Evolutionary conservation across 2,329 filamentous ascomycete genomes (phyloP).

Genomic region (Hypoxylon sp.): DNA sequence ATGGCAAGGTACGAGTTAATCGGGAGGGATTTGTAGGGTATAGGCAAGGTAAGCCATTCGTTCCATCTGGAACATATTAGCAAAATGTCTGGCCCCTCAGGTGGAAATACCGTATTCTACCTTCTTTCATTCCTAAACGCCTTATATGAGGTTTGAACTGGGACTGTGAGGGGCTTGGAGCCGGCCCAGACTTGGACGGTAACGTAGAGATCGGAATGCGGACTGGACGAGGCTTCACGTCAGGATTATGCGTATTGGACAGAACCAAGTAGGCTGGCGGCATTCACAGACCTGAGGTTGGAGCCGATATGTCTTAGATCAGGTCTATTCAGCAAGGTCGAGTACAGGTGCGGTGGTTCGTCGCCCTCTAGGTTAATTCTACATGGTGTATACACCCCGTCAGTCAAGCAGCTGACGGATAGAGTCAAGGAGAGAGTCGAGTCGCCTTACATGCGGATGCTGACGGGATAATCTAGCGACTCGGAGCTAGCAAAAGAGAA

Average conservation of each 20-base stretch:
- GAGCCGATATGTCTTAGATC: slow-evolving; percentile 89
- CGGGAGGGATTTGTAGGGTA: slow-evolving; percentile 83
- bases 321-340: slow-evolving; percentile 78
- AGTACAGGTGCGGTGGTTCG: slow-evolving; percentile 77
- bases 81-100: slow-evolving; percentile 8
- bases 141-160: slow-evolving; percentile 92
- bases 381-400: slow-evolving; percentile 22
- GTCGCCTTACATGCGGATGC: slow-evolving; percentile 66
- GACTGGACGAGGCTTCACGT: slow-evolving; percentile 56
- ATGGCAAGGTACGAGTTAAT: slow-evolving; percentile 85
- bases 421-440: background rate
- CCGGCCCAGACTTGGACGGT: slow-evolving; percentile 95
- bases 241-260: slow-evolving; percentile 20
- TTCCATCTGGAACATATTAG: slow-evolving; percentile 72
- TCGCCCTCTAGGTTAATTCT: slow-evolving; percentile 72
- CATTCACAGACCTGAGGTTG: slow-evolving; percentile 69
- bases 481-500: slow-evolving; percentile 95
- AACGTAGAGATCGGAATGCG: slow-evolving; percentile 88
- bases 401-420: slow-evolving; percentile 15
- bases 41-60: slow-evolving; percentile 91
- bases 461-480: slow-evolving; percentile 77
- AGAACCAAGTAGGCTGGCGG: too few species aligned
- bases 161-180: slow-evolving; percentile 91
- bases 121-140: slow-evolving; percentile 79
- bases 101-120: slow-evolving; percentile 46